phyloP scores from a whole-genome alignment of 2,329 filamentous ascomycete genomes.

The Emmonsiellopsis sp. region DNA sequence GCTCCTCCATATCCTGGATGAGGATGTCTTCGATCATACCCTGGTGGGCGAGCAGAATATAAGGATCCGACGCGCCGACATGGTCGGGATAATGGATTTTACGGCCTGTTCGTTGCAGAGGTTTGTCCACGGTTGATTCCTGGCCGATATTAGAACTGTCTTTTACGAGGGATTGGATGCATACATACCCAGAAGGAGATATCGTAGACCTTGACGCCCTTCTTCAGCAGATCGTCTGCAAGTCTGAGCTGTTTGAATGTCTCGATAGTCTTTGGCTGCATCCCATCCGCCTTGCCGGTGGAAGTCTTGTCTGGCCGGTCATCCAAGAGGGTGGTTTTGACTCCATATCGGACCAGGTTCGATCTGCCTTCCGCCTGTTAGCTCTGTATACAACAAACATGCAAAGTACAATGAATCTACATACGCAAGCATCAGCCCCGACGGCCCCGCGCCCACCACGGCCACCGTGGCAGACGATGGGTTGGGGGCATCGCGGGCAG shows the following conservation, averaged over 20 bases:
- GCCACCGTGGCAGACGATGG: constrained; percentile 26
- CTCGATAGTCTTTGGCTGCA: constrained; percentile 71
- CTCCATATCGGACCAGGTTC: constrained; percentile 41
- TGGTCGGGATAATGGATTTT: constrained; percentile 57
- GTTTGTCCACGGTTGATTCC: constrained; percentile 35
- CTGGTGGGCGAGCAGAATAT: constrained; percentile 54
- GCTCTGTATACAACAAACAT: constrained; percentile 9
- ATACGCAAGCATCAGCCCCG: constrained; percentile 34
- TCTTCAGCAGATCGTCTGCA: constrained; percentile 57
- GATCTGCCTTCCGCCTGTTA: constrained; percentile 38
- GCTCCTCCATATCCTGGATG: constrained; percentile 56
- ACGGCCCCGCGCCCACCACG: constrained; percentile 39
- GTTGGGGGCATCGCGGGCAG: constrained; percentile 10
- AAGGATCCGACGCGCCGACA: constrained; percentile 44
- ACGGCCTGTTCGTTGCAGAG: constrained; percentile 52
- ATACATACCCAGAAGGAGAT: constrained; percentile 60
- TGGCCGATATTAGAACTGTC: constrained; percentile 2
- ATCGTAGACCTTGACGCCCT: constrained; percentile 62
- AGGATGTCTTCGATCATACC: constrained; percentile 66
- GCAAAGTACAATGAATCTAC: constrained; percentile 2
- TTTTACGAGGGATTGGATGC: background rate
- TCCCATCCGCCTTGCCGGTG: constrained; percentile 59
- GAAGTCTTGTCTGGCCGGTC: constrained; percentile 55
- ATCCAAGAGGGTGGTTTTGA: constrained; percentile 41
- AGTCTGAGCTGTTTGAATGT: constrained; percentile 64